A percentile compares a stretch with the other conserved stretches of the same genome.
Evolutionary conservation across 2,329 filamentous ascomycete species (phyloP).

Genomic region (Macrophomina phaseolina): DNA sequence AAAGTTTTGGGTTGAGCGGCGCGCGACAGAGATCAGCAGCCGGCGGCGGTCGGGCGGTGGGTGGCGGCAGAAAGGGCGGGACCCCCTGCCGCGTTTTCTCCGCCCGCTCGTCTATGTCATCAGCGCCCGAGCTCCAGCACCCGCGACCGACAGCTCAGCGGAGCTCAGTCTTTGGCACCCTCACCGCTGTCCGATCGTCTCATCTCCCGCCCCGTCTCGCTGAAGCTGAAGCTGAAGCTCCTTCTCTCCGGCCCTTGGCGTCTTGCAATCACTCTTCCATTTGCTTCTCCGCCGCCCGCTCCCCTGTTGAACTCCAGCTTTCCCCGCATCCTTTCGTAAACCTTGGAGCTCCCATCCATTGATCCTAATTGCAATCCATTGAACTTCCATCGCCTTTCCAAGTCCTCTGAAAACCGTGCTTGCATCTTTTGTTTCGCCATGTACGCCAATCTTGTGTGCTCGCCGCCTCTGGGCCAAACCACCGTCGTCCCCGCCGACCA

Average conservation of each 20-base stretch:
- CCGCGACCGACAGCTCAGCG: background rate
- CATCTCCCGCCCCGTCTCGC: background rate
- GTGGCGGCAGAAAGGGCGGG: background rate
- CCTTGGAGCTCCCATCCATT: background rate
- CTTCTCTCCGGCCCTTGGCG: too few relatives aligned
- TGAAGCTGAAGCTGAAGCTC: background rate
- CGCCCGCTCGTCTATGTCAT: background rate
- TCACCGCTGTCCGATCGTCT: background rate
- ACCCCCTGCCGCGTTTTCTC: background rate
- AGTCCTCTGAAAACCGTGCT: background rate
- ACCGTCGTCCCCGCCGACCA: slow-evolving; percentile 61
- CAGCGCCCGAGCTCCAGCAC: background rate
- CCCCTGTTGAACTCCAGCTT: background rate
- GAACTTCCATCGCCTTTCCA: background rate
- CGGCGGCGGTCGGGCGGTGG: background rate
- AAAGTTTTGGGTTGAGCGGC: background rate
- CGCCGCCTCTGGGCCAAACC: slow-evolving; percentile 77
- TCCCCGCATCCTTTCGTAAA: slow-evolving; percentile 15
- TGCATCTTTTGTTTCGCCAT: slow-evolving; percentile 36
- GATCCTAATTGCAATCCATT: slow-evolving; percentile 21
- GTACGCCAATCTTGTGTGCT: slow-evolving; percentile 63
- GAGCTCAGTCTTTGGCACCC: background rate
- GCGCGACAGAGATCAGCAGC: slow-evolving; percentile 1
- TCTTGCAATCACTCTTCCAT: background rate
- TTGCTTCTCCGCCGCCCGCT: background rate